Evolutionary conservation across 805 yeast genomes (phyloP), one percentile per base, ranked within the genome.

Genomic region (Candida methanosorbosa): DNA sequence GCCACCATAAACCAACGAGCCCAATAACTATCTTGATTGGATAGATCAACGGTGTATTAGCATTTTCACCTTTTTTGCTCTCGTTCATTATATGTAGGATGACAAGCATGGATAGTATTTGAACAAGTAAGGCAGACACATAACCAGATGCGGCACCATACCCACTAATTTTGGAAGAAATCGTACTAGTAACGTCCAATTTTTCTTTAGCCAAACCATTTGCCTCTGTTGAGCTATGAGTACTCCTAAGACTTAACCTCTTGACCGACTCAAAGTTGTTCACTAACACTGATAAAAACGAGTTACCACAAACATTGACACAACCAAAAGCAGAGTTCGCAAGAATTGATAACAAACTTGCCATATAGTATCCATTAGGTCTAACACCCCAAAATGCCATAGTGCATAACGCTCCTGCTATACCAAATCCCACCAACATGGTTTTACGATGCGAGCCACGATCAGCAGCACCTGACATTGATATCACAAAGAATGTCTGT

Each of bases 1-100:
- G 51, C 94, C 94, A 83, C 90, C 92, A 82, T 1, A 71, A 18
- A 1, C 92, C 92, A 14, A 82, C 82, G 21, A 75, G 52, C 9
- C 70, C 60, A 14, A 81, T 68, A 0, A 82, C 85, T 18, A 69
- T 49, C 42, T 78, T 78, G 5, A 81, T 59, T 8, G 78, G 72
- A 36, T 45, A 51, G 7, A 58, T 45, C 11, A 55, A 35, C 13
- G 50, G 43, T 24, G 33, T 22, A 29, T 42, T 45, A 13, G 38
- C 41, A 27, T 43, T 34, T 13, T 49, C 48, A 28, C 40, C 43
- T 16, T 42, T 43, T 28, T 40, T 45, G 31, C 45, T 35, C 12
- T 29, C 42, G 15, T 43, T 43, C 31, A 40, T 45, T 30, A 48
- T 36, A 13, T 31, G 43, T 19, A 54, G 26, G 11, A 59, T 49